Evolutionary conservation across 2,329 filamentous ascomycete species (phyloP), one percentile per base, ranked within the genome.

Genomic region (Pestalotiopsis sp.): DNA sequence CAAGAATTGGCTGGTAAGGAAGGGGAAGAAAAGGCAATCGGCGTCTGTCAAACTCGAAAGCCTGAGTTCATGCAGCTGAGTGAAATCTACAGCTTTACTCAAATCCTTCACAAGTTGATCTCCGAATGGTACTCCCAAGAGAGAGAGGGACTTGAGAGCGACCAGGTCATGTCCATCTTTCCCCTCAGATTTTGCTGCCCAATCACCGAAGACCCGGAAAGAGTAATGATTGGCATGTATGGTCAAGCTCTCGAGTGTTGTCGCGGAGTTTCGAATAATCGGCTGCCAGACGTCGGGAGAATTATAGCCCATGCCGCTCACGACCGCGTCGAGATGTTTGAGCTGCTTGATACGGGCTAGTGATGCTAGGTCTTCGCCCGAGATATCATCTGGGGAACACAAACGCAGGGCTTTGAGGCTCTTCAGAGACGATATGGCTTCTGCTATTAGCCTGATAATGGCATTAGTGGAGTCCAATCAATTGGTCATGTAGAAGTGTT

Each of bases 331-430:
- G 3, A 68, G 22, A 30, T 68, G 66, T 40, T 35, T 61, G 7
- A 68, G 17, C 20, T 68, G 52, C 40, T 65, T 65, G 66, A 68
- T 35, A 2, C 10, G n/a, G 4, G n/a, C 24, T 40, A 68, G 57
- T n/a, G 66, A 17, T 26, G 38, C 7, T 13, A 52, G 4, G 9
- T 26, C 26, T 56, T 56, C 66, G 44, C 14, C 9, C 2, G 20
- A 24, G 1, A 39, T 30, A 26, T n/a, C n/a, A 14, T 17, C 26
- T 2, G 10, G 10, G 2, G 3, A 14, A 14, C 3, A 17, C 22
- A 65, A 22, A 57, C 39, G 38, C 3, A 68, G 67, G 5, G 67
- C 67, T 48, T 67, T 57, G 2, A 68, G 56, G 20, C 65, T 40
- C 20, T n/a, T 30, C n/a, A 67, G 40, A 3, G 67, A 68, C 2